Evolutionary conservation across 176 grass and related monocot species (phyloP).

Genomic region (Melocanna baccifera): DNA sequence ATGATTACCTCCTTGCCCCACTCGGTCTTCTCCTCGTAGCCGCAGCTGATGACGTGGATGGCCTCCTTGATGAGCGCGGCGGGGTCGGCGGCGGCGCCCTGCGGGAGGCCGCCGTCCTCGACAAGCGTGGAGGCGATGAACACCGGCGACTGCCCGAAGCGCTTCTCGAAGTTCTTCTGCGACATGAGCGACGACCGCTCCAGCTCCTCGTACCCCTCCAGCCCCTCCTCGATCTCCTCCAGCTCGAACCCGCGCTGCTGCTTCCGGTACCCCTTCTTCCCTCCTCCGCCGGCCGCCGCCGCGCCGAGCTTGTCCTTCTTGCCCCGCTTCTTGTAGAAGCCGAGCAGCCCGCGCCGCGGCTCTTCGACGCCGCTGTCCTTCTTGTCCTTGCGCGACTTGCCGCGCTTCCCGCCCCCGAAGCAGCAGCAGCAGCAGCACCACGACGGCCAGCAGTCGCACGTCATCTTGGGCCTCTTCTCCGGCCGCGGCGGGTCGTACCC

Average conservation of each 20-base stretch:
- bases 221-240: constrained; percentile 97
- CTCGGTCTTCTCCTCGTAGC: constrained; percentile 94
- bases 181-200: constrained; percentile 94
- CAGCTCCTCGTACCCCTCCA: constrained; percentile 89
- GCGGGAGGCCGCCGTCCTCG: constrained; percentile 77
- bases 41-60: constrained; percentile 94
- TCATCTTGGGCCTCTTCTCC: constrained; percentile 91
- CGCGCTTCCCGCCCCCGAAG: constrained; percentile 45
- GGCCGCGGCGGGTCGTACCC: constrained; percentile 81
- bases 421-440: constrained; percentile 96
- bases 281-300: constrained; percentile 21
- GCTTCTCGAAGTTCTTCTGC: constrained; percentile 96
- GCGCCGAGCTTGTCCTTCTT: constrained; percentile 67
- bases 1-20: constrained; percentile 86
- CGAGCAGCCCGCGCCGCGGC: constrained; percentile 50
- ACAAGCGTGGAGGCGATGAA: constrained; percentile 96
- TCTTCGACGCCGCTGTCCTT: constrained; percentile 44
- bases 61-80: constrained; percentile 78
- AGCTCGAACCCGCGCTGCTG: constrained; percentile 74
- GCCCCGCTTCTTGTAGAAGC: constrained; percentile 62
- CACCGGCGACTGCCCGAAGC: constrained; percentile 90
- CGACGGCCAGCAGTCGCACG: constrained; percentile 94
- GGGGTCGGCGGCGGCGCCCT: constrained; percentile 53
- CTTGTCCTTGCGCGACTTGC: constrained; percentile 45
- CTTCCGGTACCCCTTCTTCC: constrained; percentile 70